Evolutionary conservation across 2,329 filamentous ascomycete species (phyloP).

Genomic region (Aspergillus sp.): DNA sequence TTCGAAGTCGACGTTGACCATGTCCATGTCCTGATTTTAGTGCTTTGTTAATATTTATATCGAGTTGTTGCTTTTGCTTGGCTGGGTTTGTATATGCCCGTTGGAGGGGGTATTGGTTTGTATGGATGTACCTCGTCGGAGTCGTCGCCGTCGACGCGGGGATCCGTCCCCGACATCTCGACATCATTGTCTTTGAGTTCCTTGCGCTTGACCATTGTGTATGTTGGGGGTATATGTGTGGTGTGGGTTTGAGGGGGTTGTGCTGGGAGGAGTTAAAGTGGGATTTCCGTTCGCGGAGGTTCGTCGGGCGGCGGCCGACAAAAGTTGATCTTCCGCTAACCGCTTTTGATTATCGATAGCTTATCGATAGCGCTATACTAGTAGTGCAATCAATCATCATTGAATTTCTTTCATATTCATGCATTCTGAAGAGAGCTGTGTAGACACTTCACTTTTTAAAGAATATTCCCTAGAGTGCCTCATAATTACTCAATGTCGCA

Average conservation of each 20-base stretch:
- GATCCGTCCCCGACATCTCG: constrained; percentile 46
- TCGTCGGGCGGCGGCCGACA: background rate
- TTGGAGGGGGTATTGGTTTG: background rate
- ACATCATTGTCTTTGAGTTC: constrained; percentile 50
- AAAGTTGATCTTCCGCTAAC: constrained; percentile 9
- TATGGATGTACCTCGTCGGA: constrained; percentile 42
- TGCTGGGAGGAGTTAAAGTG: background rate
- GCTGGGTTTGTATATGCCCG: background rate
- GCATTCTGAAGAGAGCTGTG: too few relatives aligned
- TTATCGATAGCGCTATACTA: background rate
- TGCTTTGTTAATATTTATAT: constrained; percentile 8
- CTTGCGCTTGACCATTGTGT: constrained; percentile 56
- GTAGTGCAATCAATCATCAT: constrained; percentile 25
- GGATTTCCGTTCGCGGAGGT: constrained; percentile 1
- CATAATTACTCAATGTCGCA: too few relatives aligned
- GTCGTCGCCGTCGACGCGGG: constrained; percentile 40
- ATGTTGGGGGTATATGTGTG: constrained; percentile 16
- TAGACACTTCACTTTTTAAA: too few relatives aligned
- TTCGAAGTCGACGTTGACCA: constrained; percentile 95
- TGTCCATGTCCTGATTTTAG: constrained; percentile 70
- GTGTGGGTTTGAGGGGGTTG: background rate
- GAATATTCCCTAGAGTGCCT: too few relatives aligned
- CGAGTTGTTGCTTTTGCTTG: background rate
- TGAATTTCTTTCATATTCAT: too few relatives aligned
- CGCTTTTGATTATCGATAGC: constrained; percentile 9